Conservation (phyloP, 2,329 filamentous ascomycete genomes). For the Canariomyces notabilis region DNA sequence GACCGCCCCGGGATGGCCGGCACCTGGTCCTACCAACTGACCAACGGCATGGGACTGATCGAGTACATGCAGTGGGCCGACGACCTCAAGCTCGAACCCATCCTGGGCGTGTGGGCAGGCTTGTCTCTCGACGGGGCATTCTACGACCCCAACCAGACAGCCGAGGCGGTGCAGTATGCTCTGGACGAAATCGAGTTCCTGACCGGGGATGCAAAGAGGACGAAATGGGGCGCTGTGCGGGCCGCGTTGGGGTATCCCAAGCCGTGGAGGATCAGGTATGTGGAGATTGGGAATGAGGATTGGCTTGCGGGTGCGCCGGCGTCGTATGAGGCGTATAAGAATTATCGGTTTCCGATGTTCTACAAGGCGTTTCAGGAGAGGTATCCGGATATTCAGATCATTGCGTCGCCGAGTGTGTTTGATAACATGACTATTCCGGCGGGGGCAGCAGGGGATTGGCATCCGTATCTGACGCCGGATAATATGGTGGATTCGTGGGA, state of each 20-base stretch:
- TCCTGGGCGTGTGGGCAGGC: slow-evolving; percentile 55
- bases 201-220: slow-evolving; percentile 45
- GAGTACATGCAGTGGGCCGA: slow-evolving; percentile 59
- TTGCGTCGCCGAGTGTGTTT: slow-evolving; percentile 32
- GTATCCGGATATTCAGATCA: slow-evolving; percentile 27
- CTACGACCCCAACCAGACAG: slow-evolving; percentile 48
- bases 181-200: slow-evolving; percentile 61
- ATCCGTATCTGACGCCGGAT: slow-evolving; percentile 45
- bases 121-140: slow-evolving; percentile 50
- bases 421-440: slow-evolving; percentile 22
- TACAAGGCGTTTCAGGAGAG: slow-evolving; percentile 47
- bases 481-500: slow-evolving; percentile 42
- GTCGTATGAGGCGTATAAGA: slow-evolving; percentile 44
- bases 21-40: slow-evolving; percentile 58
- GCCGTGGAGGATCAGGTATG: slow-evolving; percentile 55
- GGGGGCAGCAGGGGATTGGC: slow-evolving; percentile 23
- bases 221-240: slow-evolving; percentile 49
- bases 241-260: slow-evolving; percentile 56
- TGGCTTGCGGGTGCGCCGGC: slow-evolving; percentile 48
- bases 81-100: slow-evolving; percentile 53
- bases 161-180: slow-evolving; percentile 52
- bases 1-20: slow-evolving; percentile 51
- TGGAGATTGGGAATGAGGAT: slow-evolving; percentile 67
- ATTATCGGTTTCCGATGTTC: slow-evolving; percentile 55
- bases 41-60: slow-evolving; percentile 56